Base-by-base conservation (phyloP, 345 rosid genomes). In the Bretschneidera sinensis region DNA sequence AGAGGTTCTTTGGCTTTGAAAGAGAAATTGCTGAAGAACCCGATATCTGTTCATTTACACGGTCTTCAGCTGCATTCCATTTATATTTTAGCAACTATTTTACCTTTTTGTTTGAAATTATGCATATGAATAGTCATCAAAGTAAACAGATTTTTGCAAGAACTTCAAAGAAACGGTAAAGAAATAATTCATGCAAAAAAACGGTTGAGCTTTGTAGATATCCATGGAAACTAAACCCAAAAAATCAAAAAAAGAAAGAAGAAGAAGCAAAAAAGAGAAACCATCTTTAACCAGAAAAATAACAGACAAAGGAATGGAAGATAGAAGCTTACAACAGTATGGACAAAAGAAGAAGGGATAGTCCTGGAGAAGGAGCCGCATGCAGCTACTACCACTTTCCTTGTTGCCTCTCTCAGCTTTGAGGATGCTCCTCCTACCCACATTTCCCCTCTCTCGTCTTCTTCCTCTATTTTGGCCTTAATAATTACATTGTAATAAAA, bases 341-440 rank as follows among this genome's bases (percentile, higher is more conserved):
- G 33, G 24, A 43, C 62, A 14, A 52, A 72, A 66, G 79, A 21
- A 50, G 77, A 62, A 47, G 70, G 63, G 55, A 10, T 47, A 34
- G 65, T 72, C 19, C 77, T 63, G 62, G 87, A 81, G 81, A 83
- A 83, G 68, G 87, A 81, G 60, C 75, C 83, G 22, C 89, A 83
- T 24, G 89, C 94, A 53, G 87, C 87, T 10, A 76, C 71, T 57
- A 74, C 83, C 80, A 83, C 77, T 68, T 76, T 83, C 68, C 54
- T 73, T 4, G 87, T 89, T 23, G 83, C 89, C 66, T 57, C 80
- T 68, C 69, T 80, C 34, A 83, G 79, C 78, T 72, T 81, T 21
- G 84, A 76, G 43, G 81, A 68, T 5, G 76, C 68, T 62, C 9
- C 45, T 39, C 73, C 74, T 0, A 65, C 78, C 43, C 78, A 82